phyloP scores from a whole-genome alignment of 371 early-diverging fungal genomes.

The Mycotypha africana region DNA sequence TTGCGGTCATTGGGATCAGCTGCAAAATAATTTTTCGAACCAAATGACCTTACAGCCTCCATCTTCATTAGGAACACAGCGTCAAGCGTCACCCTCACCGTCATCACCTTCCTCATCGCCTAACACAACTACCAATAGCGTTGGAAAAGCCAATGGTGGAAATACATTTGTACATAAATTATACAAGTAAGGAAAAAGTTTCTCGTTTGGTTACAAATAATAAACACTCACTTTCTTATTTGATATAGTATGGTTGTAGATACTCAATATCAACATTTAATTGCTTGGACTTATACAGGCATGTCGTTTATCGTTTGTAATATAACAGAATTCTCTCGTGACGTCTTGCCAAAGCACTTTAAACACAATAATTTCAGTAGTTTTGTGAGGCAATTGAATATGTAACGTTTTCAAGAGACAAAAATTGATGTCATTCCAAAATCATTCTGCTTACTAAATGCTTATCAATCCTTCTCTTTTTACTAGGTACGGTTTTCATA shows the following conservation, averaged over 20 bases:
- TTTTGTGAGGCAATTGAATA: constrained; percentile 87
- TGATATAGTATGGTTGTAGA: constrained; percentile 16
- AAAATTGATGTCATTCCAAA: too few relatives aligned
- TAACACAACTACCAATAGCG: neutral
- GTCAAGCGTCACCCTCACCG: constrained; percentile 14
- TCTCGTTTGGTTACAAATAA: neutral
- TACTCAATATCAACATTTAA: constrained; percentile 64
- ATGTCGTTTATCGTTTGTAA: constrained; percentile 89
- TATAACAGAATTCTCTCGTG: constrained; percentile 82
- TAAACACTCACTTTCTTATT: neutral
- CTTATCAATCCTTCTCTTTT: neutral
- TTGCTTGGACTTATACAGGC: constrained; percentile 80
- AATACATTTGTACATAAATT: constrained; percentile 39
- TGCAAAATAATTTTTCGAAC: constrained; percentile 20
- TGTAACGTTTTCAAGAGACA: constrained; percentile 68
- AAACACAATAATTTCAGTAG: constrained; percentile 84
- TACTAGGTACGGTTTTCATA: constrained; percentile 63
- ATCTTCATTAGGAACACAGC: too few relatives aligned
- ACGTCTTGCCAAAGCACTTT: constrained; percentile 73
- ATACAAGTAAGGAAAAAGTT: constrained; percentile 23
- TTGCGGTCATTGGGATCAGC: constrained; percentile 26
- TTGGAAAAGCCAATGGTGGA: constrained; percentile 6
- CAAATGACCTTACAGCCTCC: constrained; percentile 34
- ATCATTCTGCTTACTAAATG: constrained; percentile 27
- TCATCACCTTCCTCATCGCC: constrained; percentile 1